Conservation (phyloP, 2,329 filamentous ascomycete species). For the Colletotrichum neosansevieriae region DNA sequence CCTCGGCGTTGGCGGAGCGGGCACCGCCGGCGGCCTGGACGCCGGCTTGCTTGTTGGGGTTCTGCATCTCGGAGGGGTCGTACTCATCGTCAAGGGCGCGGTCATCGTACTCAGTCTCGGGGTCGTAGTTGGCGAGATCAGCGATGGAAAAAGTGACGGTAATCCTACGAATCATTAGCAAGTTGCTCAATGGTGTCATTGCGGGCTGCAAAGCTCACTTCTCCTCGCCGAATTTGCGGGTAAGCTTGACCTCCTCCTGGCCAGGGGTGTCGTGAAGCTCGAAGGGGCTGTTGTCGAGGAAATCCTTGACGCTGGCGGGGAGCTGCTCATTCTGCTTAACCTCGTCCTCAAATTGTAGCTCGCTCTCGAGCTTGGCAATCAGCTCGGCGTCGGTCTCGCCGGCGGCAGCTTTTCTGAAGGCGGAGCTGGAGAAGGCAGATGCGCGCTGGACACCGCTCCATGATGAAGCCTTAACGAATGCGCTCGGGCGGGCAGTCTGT, state of each 20-base stretch:
- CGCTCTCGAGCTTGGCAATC: slow-evolving; percentile 84
- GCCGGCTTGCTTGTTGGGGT: slow-evolving; percentile 65
- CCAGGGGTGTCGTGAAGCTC: slow-evolving; percentile 85
- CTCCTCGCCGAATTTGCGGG: slow-evolving; percentile 87
- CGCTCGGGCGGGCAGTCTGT: slow-evolving; percentile 63
- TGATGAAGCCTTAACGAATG: slow-evolving; percentile 59
- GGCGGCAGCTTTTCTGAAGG: slow-evolving; percentile 55
- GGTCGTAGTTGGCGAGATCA: slow-evolving; percentile 78
- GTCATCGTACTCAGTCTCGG: slow-evolving; percentile 70
- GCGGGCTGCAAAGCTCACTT: slow-evolving; percentile 68
- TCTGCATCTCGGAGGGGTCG: slow-evolving; percentile 58
- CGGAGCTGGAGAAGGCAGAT: slow-evolving; percentile 62
- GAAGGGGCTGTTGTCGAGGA: slow-evolving; percentile 87
- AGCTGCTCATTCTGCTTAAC: slow-evolving; percentile 79
- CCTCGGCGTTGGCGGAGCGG: slow-evolving; percentile 67
- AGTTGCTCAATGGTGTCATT: background rate
- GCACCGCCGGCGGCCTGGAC: slow-evolving; percentile 64
- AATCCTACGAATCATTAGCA: slow-evolving; percentile 61
- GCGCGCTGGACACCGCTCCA: slow-evolving; percentile 54
- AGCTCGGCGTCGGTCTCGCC: slow-evolving; percentile 81
- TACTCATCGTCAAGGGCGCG: slow-evolving; percentile 66
- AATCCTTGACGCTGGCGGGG: slow-evolving; percentile 85
- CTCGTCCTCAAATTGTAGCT: slow-evolving; percentile 86
- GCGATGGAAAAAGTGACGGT: slow-evolving; percentile 87
- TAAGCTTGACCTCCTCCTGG: slow-evolving; percentile 88